A percentile compares a stretch with the other conserved stretches of the same genome.
phyloP scores from a whole-genome alignment of 352 stramenopile genomes.

The Pythium grandisporangium region DNA sequence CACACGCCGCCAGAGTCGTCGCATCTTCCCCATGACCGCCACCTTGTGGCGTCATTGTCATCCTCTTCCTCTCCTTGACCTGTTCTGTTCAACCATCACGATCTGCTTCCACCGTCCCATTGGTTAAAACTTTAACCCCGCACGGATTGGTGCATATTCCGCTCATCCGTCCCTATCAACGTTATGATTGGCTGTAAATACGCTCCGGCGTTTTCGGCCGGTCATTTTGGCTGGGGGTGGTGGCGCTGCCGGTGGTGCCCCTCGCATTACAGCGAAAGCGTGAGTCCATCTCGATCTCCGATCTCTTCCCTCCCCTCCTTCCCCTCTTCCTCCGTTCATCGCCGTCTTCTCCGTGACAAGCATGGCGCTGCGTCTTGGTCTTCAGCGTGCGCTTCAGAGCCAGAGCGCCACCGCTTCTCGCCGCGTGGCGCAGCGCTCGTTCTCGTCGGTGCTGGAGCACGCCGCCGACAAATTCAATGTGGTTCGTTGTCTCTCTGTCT shows the following conservation, averaged over 20 bases:
- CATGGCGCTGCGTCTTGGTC: constrained; percentile 57
- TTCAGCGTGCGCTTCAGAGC: constrained; percentile 36
- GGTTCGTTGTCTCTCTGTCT: constrained; percentile 19
- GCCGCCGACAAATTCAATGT: constrained; percentile 74
- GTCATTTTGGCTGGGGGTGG: constrained; percentile 36
- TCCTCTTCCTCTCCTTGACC: too few relatives aligned
- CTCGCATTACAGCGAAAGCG: neutral
- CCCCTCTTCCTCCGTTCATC: too few relatives aligned
- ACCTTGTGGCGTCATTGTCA: too few relatives aligned
- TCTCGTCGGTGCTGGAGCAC: constrained; percentile 41
- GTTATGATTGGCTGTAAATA: constrained; percentile 25
- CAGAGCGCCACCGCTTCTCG: constrained; percentile 22
- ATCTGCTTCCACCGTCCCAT: constrained; percentile 3
- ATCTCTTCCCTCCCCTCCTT: too few relatives aligned
- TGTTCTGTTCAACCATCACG: too few relatives aligned
- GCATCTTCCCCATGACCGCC: too few relatives aligned
- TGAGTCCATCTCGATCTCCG: too few relatives aligned
- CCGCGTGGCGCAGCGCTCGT: constrained; percentile 21
- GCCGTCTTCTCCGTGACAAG: constrained; percentile 5
- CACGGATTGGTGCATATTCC: constrained; percentile 6
- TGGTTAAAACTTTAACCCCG: constrained; percentile 5
- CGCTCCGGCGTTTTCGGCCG: constrained; percentile 15
- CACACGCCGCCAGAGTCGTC: constrained; percentile 46
- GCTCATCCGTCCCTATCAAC: neutral
- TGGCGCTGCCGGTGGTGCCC: constrained; percentile 21